Evolutionary conservation across 2,329 filamentous ascomycete genomes (phyloP).

Genomic region (Trichophyton benhamiae): DNA sequence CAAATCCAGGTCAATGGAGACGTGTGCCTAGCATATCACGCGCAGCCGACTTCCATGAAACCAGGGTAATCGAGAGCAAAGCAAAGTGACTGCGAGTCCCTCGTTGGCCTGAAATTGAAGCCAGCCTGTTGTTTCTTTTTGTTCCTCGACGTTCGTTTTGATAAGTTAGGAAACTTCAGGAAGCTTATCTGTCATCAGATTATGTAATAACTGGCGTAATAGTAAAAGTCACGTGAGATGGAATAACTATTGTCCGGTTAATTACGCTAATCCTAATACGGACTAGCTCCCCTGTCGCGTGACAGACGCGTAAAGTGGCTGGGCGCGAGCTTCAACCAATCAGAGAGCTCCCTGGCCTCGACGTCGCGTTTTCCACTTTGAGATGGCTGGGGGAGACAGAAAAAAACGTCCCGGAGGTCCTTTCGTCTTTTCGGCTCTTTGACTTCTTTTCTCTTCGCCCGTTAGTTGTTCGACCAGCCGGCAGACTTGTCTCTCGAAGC

Average conservation of each 20-base stretch:
- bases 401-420: too few species aligned
- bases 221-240: neutral
- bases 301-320: slow-evolving; percentile 1
- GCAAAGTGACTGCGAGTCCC: neutral
- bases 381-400: slow-evolving; percentile 4
- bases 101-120: neutral
- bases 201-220: slow-evolving; percentile 1
- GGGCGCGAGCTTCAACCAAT: neutral
- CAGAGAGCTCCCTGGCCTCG: neutral
- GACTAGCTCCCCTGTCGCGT: neutral
- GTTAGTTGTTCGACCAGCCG: neutral
- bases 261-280: neutral
- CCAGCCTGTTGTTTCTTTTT: neutral
- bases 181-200: slow-evolving; percentile 3
- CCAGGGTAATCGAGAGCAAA: neutral
- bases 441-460: neutral
- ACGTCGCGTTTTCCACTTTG: neutral
- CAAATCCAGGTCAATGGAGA: neutral
- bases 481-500: neutral
- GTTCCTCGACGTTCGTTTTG: neutral
- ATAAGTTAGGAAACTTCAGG: neutral
- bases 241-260: neutral
- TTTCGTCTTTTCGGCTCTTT: neutral
- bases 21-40: neutral
- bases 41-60: neutral